Base-by-base conservation (phyloP, 2,329 filamentous ascomycete genomes). In the Hortaea sp. region DNA sequence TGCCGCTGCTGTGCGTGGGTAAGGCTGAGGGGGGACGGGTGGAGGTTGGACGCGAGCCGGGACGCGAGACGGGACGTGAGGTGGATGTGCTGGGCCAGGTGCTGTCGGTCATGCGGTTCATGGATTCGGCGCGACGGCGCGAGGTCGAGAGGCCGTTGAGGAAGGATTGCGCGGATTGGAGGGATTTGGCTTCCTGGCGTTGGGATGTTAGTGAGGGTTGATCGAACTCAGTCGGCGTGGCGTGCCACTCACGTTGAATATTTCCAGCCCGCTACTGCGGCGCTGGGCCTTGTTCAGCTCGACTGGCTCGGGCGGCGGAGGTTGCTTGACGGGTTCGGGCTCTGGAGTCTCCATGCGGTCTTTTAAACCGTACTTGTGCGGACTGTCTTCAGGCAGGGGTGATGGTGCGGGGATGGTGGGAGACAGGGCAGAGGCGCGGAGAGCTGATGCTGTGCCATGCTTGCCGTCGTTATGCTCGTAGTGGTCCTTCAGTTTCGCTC, bases 301-400 rank as follows among this genome's bases (percentile, higher is more conserved):
- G 32, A n/a, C n/a, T 9, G 32, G 32, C 28, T 53, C 45, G 5
- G 53, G 48, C 35, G 52, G 49, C 28, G 58, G 54, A 20, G 28
- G 13, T 11, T 38, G 31, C 4, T 20, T 13, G 6, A 32, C 12
- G 34, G 52, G 38, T 37, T 60, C 56, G 9, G 53, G 42, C 39
- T 62, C 57, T 7, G 60, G 59, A 7, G 59, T 62, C 38, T 62
- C 57, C 50, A 61, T 57, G 43, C 54, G 50, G 47, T 63, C 60
- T 49, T 54, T 49, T 48, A 63, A 43, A 28, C 61, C 61, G 47
- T 63, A 63, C 50, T 63, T 62, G 49, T 63, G 61, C 12, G 61
- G 61, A 42, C 59, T 62, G 44, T 63, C 61, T 49, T 62, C 59
- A 39, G 60, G 59, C 10, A 63, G 47, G 7, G 59, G 59, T 35